Base-by-base conservation (phyloP, 352 stramenopile species). In the Pythium brachiatum region DNA sequence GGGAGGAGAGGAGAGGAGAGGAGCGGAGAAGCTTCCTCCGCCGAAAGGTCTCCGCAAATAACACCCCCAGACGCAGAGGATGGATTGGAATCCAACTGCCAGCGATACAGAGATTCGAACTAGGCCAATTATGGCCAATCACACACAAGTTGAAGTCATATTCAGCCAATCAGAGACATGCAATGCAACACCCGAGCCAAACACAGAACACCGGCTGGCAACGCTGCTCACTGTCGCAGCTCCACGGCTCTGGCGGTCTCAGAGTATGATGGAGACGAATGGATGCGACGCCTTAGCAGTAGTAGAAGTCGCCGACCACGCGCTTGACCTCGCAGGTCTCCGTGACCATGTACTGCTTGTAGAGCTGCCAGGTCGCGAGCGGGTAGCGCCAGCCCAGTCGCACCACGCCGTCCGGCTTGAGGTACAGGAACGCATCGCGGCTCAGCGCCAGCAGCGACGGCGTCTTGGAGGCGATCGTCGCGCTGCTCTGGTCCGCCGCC, bases 351-450 rank as follows among this genome's bases (percentile, higher is more conserved):
- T 44, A 53, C 21, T 58, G 44, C 53, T 62, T 63, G 61, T 68
- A 68, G 53, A 58, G 52, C 23, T 44, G 31, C 61, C 61, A 68
- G 20, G 54, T 62, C 46, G 46, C 16, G 18, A 68, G 50, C 23
- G 61, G 61, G 36, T 63, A 68, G 39, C 61, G 61, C 61, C 61
- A 68, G 41, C 61, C 61, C 26, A 68, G 34, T 6, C 61, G 61
- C 44, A 68, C 61, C 44, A 48, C 47, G 16, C 20, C 23, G 44
- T 38, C 31, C 7, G 55, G 36, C 43, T 59, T 63, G 32, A 68
- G 53, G 25, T 63, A 68, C 53, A 68, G 46, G 53, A 68, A 68
- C 20, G 53, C 61, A 38, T 68, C 61, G 23, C 61, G 61, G 23
- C 51, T 54, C 18, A 68, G 15, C 27, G 61, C 31, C 44, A 68